Conservation (phyloP, 768 basidiomycete species). For the Tricholoma furcatifolium region DNA sequence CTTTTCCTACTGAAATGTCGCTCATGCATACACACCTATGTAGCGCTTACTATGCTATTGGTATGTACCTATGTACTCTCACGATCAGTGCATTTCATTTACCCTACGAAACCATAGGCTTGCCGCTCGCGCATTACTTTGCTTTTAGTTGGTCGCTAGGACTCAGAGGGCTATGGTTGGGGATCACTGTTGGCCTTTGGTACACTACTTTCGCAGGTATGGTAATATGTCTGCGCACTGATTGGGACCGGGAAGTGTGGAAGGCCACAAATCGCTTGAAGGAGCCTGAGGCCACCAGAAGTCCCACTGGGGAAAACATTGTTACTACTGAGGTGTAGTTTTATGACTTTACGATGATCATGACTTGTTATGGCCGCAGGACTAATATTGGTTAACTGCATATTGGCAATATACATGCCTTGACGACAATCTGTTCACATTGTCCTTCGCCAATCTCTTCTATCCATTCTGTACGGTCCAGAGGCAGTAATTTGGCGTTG, state of each 20-base stretch:
- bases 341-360: too few relatives aligned
- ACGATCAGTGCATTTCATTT: neutral
- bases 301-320: too few relatives aligned
- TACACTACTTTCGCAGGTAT: slow-evolving; percentile 54
- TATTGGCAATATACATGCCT: too few relatives aligned
- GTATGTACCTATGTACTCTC: slow-evolving; percentile 24
- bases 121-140: slow-evolving; percentile 79
- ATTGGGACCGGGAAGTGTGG: slow-evolving; percentile 69
- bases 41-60: slow-evolving; percentile 77
- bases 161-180: slow-evolving; percentile 84
- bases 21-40: neutral
- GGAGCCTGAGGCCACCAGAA: slow-evolving; percentile 28
- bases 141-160: slow-evolving; percentile 58
- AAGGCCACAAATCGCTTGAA: slow-evolving; percentile 55
- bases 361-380: too few relatives aligned
- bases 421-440: too few relatives aligned
- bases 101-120: slow-evolving; percentile 37
- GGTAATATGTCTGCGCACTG: slow-evolving; percentile 49
- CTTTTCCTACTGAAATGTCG: too few relatives aligned
- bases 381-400: too few relatives aligned
- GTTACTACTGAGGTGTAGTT: too few relatives aligned
- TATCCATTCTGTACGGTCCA: too few relatives aligned
- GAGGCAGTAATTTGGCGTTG: too few relatives aligned
- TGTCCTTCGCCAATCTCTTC: too few relatives aligned
- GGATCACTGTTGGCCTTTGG: slow-evolving; percentile 64